Conservation (phyloP, 768 basidiomycete species). For the Termitomyces sp. region DNA sequence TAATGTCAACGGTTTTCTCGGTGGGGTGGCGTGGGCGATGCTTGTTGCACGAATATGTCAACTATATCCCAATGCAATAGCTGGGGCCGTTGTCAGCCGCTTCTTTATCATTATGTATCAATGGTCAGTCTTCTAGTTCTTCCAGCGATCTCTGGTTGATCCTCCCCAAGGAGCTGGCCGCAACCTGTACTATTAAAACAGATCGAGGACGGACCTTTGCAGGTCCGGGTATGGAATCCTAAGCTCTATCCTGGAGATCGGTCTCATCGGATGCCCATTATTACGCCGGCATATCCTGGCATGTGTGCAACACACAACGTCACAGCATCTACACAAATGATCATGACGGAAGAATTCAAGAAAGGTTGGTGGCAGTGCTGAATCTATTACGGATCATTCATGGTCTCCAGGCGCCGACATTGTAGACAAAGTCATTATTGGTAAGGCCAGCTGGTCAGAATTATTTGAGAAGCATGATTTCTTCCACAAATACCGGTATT, state of each 20-base stretch:
- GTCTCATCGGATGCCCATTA: conserved; percentile 98
- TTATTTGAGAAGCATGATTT: conserved; percentile 96
- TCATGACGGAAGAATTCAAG: conserved; percentile 95
- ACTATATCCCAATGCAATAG: conserved; percentile 90
- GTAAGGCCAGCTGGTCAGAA: conserved; percentile 82
- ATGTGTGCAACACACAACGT: conserved; percentile 99
- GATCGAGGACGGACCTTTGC: conserved; percentile 91
- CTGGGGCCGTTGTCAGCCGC: conserved; percentile 92
- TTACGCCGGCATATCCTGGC: conserved; percentile 97
- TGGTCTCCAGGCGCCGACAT: conserved; percentile 74
- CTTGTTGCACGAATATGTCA: conserved; percentile 99
- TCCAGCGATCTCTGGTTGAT: not conserved
- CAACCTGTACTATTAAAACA: conserved; percentile 96
- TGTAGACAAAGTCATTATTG: conserved; percentile 87
- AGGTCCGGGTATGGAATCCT: conserved; percentile 97
- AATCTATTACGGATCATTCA: conserved; percentile 6
- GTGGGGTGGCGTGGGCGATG: conserved; percentile 98
- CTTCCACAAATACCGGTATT: conserved; percentile 94
- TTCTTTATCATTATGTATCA: conserved; percentile 99
- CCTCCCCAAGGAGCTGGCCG: conserved; percentile 82
- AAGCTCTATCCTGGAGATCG: conserved; percentile 91
- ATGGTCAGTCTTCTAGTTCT: conserved; percentile 52
- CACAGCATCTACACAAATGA: conserved; percentile 89
- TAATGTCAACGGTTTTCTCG: conserved; percentile 95
- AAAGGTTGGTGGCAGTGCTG: conserved; percentile 47